These are phyloP conservation scores for Globisporangium perplexum DNA, from an alignment of 352 stramenopile species.

Conservation along the genomic window DNA sequence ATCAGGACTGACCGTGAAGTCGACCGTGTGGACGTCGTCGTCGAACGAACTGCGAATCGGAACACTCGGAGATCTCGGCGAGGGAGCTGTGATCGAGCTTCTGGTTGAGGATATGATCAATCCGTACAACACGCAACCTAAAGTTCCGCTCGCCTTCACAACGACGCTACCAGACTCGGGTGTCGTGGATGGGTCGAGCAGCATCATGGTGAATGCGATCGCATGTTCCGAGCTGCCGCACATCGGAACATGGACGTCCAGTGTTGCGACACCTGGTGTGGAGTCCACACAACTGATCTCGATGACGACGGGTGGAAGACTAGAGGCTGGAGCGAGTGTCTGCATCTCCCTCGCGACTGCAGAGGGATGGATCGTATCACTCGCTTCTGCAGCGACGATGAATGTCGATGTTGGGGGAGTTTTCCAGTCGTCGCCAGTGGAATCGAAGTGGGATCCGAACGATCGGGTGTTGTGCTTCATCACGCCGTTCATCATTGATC, in stretches of 20 bases:
- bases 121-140: constrained; percentile 26
- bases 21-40: constrained; percentile 22
- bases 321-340: constrained; percentile 32
- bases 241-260: constrained; percentile 28
- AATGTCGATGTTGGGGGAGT: constrained; percentile 1
- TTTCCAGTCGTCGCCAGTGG: constrained; percentile 3
- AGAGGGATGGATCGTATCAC: constrained; percentile 31
- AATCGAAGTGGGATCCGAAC: constrained; percentile 8
- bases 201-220: constrained; percentile 42
- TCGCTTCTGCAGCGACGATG: constrained; percentile 21
- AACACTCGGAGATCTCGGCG: constrained; percentile 30
- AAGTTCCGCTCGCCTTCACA: constrained; percentile 17
- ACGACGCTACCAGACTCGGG: constrained; percentile 36
- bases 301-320: constrained; percentile 32
- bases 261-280: constrained; percentile 39
- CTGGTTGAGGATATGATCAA: constrained; percentile 48
- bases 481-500: constrained; percentile 17
- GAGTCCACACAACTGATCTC: constrained; percentile 33
- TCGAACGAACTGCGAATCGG: constrained; percentile 25
- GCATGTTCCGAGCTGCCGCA: constrained; percentile 17
- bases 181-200: constrained; percentile 37
- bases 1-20: constrained; percentile 25
- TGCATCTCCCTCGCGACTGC: constrained; percentile 23
- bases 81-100: constrained; percentile 30
- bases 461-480: constrained; percentile 23